These are phyloP conservation scores for Thalassiosira profunda DNA, from an alignment of 108 stramenopile species.

Conservation along the genomic window DNA sequence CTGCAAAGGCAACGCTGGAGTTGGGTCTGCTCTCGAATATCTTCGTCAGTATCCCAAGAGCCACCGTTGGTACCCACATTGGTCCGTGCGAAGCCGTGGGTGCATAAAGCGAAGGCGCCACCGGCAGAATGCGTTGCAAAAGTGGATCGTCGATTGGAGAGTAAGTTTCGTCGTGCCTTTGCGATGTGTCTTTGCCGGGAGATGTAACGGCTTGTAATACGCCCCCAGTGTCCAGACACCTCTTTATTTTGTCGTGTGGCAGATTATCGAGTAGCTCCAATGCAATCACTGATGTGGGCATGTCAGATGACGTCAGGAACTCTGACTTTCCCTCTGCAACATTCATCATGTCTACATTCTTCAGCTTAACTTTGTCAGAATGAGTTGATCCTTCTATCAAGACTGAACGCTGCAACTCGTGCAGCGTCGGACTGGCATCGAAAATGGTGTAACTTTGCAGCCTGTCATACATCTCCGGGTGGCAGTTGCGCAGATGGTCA, in stretches of 20 bases:
- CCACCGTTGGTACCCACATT: constrained; percentile 81
- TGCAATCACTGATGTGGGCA: constrained; percentile 67
- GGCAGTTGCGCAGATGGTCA: constrained; percentile 46
- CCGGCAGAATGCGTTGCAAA: constrained; percentile 49
- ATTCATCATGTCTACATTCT: constrained; percentile 67
- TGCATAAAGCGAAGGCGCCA: constrained; percentile 39
- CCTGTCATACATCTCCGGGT: constrained; percentile 60
- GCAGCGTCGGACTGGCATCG: constrained; percentile 81
- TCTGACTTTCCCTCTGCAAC: constrained; percentile 66
- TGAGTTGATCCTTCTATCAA: constrained; percentile 41
- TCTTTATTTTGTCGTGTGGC: constrained; percentile 81
- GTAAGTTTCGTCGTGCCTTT: constrained; percentile 55
- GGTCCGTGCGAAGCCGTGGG: constrained; percentile 31
- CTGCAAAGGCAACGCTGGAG: constrained; percentile 65
- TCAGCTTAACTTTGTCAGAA: constrained; percentile 60
- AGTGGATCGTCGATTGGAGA: constrained; percentile 69
- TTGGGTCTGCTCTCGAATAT: constrained; percentile 62
- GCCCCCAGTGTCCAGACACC: constrained; percentile 36
- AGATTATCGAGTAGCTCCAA: constrained; percentile 88
- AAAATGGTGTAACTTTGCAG: constrained; percentile 71
- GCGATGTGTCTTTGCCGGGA: constrained; percentile 11
- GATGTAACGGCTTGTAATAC: constrained; percentile 72
- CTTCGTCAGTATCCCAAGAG: constrained; percentile 63
- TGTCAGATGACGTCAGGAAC: constrained; percentile 49
- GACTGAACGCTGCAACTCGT: constrained; percentile 57